Conservation (phyloP, 1,284 basidiomycete genomes). For the Ceratobasidium sp. region DNA sequence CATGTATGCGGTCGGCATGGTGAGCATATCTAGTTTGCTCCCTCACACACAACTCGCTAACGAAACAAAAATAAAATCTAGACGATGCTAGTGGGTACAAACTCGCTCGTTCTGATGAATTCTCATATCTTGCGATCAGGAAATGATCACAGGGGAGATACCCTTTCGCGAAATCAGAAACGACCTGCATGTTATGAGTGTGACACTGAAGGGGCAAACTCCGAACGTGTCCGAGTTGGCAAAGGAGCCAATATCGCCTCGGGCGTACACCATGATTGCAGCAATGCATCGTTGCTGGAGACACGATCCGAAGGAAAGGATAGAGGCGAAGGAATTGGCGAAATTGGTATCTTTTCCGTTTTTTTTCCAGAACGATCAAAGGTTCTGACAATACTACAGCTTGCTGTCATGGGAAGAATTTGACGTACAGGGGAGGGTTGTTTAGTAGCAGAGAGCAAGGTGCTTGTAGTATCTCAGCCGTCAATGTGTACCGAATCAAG, state of each 20-base stretch:
- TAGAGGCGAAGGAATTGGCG: neutral
- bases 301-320: neutral
- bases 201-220: neutral
- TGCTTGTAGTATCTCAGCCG: too few relatives aligned
- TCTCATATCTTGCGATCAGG: neutral
- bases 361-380: too few relatives aligned
- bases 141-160: neutral
- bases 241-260: neutral
- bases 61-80: neutral
- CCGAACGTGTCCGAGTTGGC: neutral
- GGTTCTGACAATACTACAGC: too few relatives aligned
- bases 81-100: neutral
- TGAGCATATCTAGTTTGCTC: neutral
- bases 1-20: slow-evolving; percentile 17
- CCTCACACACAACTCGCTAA: too few relatives aligned
- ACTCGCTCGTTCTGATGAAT: neutral
- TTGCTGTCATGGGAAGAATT: too few relatives aligned
- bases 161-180: neutral
- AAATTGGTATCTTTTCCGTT: neutral
- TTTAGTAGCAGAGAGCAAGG: too few relatives aligned
- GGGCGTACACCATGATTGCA: neutral
- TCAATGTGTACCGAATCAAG: too few relatives aligned
- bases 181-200: neutral
- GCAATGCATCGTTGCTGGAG: neutral
- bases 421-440: too few relatives aligned